phyloP scores from a whole-genome alignment of 1,139 yeast genomes.

The Debaryomyces subglobosus region DNA sequence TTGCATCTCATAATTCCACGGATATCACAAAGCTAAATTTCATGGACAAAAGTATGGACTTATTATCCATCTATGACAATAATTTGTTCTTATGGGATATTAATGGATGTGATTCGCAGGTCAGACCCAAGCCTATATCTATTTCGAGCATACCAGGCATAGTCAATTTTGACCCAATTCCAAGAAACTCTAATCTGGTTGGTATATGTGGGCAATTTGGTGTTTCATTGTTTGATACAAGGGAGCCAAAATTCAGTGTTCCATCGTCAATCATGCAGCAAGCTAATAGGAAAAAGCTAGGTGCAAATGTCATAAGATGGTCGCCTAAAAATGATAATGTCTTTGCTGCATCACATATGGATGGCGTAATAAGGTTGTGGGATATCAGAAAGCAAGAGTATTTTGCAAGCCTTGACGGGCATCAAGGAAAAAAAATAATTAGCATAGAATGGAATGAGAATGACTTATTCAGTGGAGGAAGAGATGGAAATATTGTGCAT shows the following conservation, averaged over 20 bases:
- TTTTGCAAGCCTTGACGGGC: slow-evolving; percentile 58
- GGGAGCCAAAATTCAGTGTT: slow-evolving; percentile 45
- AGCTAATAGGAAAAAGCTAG: slow-evolving; percentile 22
- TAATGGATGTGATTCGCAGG: slow-evolving; percentile 50
- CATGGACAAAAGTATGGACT: slow-evolving; percentile 18
- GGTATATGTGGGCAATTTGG: slow-evolving; percentile 75
- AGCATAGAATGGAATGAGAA: slow-evolving; percentile 64
- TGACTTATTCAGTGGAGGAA: slow-evolving; percentile 66
- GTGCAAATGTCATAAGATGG: slow-evolving; percentile 59
- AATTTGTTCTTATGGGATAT: slow-evolving; percentile 76
- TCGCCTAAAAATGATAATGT: slow-evolving; percentile 59
- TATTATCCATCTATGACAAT: slow-evolving; percentile 64
- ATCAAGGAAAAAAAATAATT: slow-evolving; percentile 51
- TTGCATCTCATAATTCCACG: slow-evolving; percentile 25
- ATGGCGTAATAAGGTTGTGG: slow-evolving; percentile 68
- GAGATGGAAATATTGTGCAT: slow-evolving; percentile 71
- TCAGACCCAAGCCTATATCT: slow-evolving; percentile 49
- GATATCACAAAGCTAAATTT: slow-evolving; percentile 29
- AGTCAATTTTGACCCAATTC: slow-evolving; percentile 54
- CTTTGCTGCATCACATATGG: slow-evolving; percentile 68
- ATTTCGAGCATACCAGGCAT: slow-evolving; percentile 58
- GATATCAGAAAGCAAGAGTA: slow-evolving; percentile 68
- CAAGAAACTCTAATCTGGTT: slow-evolving; percentile 34
- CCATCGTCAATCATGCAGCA: slow-evolving; percentile 27
- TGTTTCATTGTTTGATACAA: slow-evolving; percentile 66